Conservation (phyloP, 768 basidiomycete genomes). For the Pleurotus eryngii region DNA sequence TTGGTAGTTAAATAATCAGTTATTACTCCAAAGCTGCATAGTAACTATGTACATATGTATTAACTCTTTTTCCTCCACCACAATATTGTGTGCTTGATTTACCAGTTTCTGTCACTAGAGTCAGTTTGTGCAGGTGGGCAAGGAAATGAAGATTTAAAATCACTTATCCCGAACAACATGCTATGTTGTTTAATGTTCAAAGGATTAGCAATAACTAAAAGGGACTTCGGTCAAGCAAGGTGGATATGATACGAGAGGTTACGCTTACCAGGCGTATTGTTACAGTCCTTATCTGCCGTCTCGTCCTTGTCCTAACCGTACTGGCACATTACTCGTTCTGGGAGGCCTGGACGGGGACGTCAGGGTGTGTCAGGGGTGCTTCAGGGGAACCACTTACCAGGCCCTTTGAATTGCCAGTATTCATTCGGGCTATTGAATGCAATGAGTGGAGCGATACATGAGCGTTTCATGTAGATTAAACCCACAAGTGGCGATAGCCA, state of each 20-base stretch:
- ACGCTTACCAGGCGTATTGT: background rate
- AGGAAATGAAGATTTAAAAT: background rate
- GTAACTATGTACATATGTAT: no score
- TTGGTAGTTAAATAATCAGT: no score
- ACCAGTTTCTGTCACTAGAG: no score
- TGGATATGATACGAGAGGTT: background rate
- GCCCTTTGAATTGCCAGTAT: background rate
- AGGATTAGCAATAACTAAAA: background rate
- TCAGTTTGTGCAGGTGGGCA: no score
- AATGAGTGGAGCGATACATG: no score
- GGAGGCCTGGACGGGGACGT: background rate
- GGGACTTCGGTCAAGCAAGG: background rate
- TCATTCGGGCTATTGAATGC: background rate
- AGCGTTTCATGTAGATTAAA: background rate
- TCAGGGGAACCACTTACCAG: background rate
- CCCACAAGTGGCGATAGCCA: conserved; percentile 2
- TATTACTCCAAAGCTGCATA: no score
- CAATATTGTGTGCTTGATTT: no score
- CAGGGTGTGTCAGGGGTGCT: background rate
- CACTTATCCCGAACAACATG: conserved; percentile 1
- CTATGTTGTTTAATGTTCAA: conserved; percentile 1
- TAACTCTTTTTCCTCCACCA: no score
- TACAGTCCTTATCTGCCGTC: background rate
- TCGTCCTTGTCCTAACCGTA: background rate
- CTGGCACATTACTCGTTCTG: background rate